Base-by-base conservation (phyloP, 495 filamentous ascomycete genomes). In the Astrothelium macrocarpum region DNA sequence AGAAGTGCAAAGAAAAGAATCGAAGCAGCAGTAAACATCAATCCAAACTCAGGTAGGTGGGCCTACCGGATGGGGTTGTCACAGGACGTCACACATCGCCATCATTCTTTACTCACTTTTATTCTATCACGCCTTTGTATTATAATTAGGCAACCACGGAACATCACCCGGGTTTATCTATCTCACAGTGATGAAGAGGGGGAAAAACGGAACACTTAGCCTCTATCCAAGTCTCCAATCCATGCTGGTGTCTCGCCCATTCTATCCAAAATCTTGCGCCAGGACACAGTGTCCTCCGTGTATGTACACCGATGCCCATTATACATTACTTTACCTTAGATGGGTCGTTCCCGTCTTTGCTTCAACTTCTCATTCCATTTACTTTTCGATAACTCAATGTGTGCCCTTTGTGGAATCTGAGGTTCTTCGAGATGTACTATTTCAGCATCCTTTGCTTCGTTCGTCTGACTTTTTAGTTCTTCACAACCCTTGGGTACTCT, bases 401-500 rank as follows among this genome's bases (percentile, higher is more conserved):
- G 49, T 16, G 49, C 49, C 25, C 23, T n/a, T 25, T n/a, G 49
- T 29, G 49, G 49, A 29, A 56, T 28, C 20, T 29, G 49, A 56
- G 49, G 49, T 25, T 56, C 20, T 56, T 56, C 49, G 29, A 29
- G 25, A 9, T 56, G 49, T 9, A 16, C 16, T 5, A 56, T 25
- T 29, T 56, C 23, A 4, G 49, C 49, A 56, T 26, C 25, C 49
- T 56, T 29, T 9, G 25, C 5, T 29, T 16, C 25, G 23, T 29
- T 26, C 29, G 25, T 11, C 16, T 28, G 23, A 25, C 49, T 56
- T 20, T 65, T 18, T 45, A 73, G 59, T 46, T 79, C 73, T 63
- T 83, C 84, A 72, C 86, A 89, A 0, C 85, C 89, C 46, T 72
- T 77, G 0, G 90, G 90, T 4, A 81, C 73, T 32, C 84, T 78